These are phyloP conservation scores for Ophiostoma sp. DNA, from an alignment of 2,329 filamentous ascomycete species.

Conservation along the genomic window DNA sequence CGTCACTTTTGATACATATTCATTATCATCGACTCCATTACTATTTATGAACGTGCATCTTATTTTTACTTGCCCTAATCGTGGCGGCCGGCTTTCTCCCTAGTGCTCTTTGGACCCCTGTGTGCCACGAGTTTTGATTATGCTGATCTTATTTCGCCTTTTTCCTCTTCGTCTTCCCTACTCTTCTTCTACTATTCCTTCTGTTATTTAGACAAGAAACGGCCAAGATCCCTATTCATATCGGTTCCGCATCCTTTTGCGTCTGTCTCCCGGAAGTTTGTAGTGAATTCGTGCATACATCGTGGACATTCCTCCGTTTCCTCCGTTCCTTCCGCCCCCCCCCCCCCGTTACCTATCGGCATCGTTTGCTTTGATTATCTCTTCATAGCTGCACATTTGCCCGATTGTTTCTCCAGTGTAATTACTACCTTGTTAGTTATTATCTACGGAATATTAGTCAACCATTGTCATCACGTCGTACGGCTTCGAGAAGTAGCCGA, in stretches of 20 bases:
- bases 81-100: constrained; percentile 3
- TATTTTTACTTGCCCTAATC: not conserved
- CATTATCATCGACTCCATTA: not conserved
- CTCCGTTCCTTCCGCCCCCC: no score
- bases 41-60: not conserved
- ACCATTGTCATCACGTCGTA: no score
- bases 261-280: not conserved
- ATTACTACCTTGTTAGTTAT: no score
- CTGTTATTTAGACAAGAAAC: not conserved
- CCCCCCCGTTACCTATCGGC: no score
- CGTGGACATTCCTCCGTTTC: not conserved
- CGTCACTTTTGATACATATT: not conserved
- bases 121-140: constrained; percentile 11
- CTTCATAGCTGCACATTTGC: no score
- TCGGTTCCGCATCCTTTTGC: constrained; percentile 13
- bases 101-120: not conserved
- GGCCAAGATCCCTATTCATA: not conserved
- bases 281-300: not conserved
- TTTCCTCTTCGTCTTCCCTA: not conserved
- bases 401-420: no score
- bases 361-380: not conserved
- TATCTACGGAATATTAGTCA: no score
- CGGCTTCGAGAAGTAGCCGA: no score
- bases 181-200: not conserved
- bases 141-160: constrained; percentile 2